phyloP scores from a whole-genome alignment of 208 protist species.

The Porcisia deanei region DNA sequence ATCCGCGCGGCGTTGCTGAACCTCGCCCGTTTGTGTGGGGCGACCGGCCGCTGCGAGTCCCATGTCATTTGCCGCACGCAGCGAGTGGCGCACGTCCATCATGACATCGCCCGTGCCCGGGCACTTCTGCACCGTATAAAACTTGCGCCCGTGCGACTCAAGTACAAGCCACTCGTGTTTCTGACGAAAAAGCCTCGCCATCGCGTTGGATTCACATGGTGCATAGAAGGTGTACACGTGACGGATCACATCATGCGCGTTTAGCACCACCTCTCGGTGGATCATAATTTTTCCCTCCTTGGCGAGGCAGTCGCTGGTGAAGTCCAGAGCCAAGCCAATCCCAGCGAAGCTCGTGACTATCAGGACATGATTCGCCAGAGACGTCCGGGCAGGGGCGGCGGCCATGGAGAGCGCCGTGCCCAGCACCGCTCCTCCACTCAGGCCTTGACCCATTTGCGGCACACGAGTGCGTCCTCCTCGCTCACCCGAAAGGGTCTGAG shows the following conservation, averaged over 20 bases:
- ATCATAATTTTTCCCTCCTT: constrained; percentile 84
- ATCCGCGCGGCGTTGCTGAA: constrained; percentile 77
- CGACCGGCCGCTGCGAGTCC: constrained; percentile 69
- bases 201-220: constrained; percentile 65
- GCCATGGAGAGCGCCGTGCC: constrained; percentile 66
- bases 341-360: constrained; percentile 58
- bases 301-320: constrained; percentile 80
- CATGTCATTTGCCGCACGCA: constrained; percentile 86
- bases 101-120: constrained; percentile 82
- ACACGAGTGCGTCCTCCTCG: background rate
- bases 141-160: constrained; percentile 70
- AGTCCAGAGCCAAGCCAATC: constrained; percentile 76
- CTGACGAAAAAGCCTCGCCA: constrained; percentile 71
- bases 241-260: constrained; percentile 74
- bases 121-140: constrained; percentile 90
- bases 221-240: constrained; percentile 92
- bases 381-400: constrained; percentile 47
- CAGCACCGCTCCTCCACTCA: constrained; percentile 64
- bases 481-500: background rate
- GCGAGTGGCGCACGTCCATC: constrained; percentile 81
- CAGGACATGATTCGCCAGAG: constrained; percentile 58
- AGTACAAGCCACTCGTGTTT: constrained; percentile 92
- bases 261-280: constrained; percentile 84
- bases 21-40: constrained; percentile 84
- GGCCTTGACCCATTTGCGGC: constrained; percentile 76